Evolutionary conservation across 2,329 filamentous ascomycete genomes (phyloP).

Genomic region (Paradendryphiella salina): DNA sequence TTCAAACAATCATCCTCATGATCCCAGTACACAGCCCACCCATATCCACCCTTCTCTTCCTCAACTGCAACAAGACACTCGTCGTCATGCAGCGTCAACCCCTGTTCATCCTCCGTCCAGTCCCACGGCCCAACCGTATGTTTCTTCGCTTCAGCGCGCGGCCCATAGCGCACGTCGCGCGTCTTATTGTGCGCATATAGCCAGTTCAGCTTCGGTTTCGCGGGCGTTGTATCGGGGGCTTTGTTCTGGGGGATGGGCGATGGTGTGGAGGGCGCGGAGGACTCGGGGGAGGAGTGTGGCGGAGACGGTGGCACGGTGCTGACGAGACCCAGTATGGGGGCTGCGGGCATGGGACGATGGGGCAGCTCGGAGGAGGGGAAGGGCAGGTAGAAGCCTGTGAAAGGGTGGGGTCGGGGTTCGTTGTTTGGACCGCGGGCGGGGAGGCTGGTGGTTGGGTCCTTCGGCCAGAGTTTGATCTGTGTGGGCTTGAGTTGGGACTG

Average conservation of each 20-base stretch:
- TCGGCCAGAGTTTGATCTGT: conserved; percentile 44
- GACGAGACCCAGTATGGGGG: conserved; percentile 54
- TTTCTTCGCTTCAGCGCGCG: conserved; percentile 69
- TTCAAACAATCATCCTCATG: conserved; percentile 52
- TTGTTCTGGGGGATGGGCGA: conserved; percentile 1
- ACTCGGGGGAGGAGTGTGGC: conserved; percentile 11
- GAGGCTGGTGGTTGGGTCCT: conserved; percentile 37
- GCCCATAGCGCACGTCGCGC: conserved; percentile 64
- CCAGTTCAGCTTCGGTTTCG: conserved; percentile 66
- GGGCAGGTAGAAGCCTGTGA: conserved; percentile 55
- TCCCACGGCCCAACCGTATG: conserved; percentile 81
- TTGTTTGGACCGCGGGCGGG: conserved; percentile 29
- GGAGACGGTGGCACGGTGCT: conserved; percentile 48
- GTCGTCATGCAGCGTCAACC: conserved; percentile 58
- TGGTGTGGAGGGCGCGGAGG: conserved; percentile 41
- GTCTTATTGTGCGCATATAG: conserved; percentile 66
- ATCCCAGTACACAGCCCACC: conserved; percentile 60
- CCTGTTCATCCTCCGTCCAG: conserved; percentile 66
- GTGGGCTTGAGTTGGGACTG: not conserved
- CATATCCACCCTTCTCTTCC: conserved; percentile 51
- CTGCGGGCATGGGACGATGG: conserved; percentile 38
- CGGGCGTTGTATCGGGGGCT: conserved; percentile 3
- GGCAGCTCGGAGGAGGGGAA: conserved; percentile 52
- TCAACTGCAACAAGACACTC: conserved; percentile 62
- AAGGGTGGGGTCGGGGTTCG: conserved; percentile 49